A percentile compares a stretch with the other conserved stretches of the same genome.
phyloP scores from a whole-genome alignment of 306 rosid genomes.

The Macrotyloma uniflorum region DNA sequence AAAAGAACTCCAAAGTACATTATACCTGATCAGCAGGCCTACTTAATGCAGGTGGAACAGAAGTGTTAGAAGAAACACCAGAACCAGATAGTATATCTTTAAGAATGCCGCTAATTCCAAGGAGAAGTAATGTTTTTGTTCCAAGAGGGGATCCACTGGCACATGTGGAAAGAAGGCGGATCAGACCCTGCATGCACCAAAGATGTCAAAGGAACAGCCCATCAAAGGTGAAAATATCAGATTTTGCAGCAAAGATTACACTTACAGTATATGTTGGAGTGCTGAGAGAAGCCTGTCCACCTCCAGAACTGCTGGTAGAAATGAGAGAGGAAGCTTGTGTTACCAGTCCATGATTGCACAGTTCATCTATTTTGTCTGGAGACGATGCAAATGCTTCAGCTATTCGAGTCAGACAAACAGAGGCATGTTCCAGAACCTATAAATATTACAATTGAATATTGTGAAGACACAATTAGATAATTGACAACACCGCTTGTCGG shows the following conservation, averaged over 20 bases:
- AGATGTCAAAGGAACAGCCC: constrained; percentile 31
- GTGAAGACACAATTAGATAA: constrained; percentile 15
- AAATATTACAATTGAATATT: constrained; percentile 14
- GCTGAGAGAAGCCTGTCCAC: constrained; percentile 92
- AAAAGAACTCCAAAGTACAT: background rate
- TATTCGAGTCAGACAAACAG: constrained; percentile 91
- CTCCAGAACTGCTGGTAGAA: constrained; percentile 85
- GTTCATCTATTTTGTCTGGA: constrained; percentile 83
- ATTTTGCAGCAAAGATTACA: constrained; percentile 20
- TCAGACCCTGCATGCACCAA: constrained; percentile 70
- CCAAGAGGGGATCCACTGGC: constrained; percentile 94
- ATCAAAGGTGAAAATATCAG: background rate
- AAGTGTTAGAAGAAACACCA: constrained; percentile 64
- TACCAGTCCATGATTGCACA: constrained; percentile 88
- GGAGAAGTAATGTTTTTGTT: constrained; percentile 77
- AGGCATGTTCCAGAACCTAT: constrained; percentile 94
- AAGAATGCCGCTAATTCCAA: constrained; percentile 91
- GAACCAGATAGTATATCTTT: constrained; percentile 83
- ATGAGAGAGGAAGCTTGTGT: constrained; percentile 89
- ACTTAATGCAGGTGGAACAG: constrained; percentile 85
- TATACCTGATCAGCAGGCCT: constrained; percentile 86
- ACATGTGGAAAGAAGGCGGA: constrained; percentile 91
- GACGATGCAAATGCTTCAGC: constrained; percentile 93
- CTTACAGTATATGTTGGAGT: constrained; percentile 86
- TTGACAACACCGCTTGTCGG: background rate